These are phyloP conservation scores for Limnomonas spitsbergensis DNA, from an alignment of 139 green algal genomes.

Conservation along the genomic window DNA sequence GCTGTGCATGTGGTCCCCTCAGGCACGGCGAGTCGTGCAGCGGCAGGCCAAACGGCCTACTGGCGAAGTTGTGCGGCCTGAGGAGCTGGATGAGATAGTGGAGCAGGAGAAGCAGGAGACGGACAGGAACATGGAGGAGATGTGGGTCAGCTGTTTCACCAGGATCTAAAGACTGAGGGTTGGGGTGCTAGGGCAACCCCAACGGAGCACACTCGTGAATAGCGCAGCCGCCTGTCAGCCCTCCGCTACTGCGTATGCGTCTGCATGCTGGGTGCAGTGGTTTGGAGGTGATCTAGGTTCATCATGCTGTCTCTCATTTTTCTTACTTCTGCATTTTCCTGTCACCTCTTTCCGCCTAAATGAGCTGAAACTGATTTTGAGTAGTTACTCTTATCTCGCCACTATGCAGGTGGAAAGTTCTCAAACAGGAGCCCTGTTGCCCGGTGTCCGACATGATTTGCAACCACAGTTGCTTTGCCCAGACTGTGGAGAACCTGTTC, in stretches of 20 bases:
- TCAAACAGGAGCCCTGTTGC: neutral
- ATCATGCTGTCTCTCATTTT: too few relatives aligned
- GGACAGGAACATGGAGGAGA: conserved; percentile 73
- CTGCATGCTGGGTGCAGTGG: too few relatives aligned
- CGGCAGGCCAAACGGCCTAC: conserved; percentile 20
- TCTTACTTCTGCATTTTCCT: too few relatives aligned
- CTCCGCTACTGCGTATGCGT: neutral
- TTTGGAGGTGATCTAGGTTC: too few relatives aligned
- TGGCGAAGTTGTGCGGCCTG: conserved; percentile 42
- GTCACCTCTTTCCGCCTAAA: too few relatives aligned
- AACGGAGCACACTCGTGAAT: too few relatives aligned
- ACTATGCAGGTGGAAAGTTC: neutral
- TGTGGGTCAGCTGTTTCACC: conserved; percentile 61
- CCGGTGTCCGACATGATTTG: conserved; percentile 38
- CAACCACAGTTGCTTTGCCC: conserved; percentile 69
- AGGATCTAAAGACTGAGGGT: conserved; percentile 32
- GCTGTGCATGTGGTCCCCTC: too few relatives aligned
- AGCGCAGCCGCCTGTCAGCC: too few relatives aligned
- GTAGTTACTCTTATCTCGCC: too few relatives aligned
- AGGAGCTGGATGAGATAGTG: conserved; percentile 36
- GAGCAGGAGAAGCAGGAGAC: conserved; percentile 55
- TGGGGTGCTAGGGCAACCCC: too few relatives aligned
- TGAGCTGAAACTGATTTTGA: too few relatives aligned
- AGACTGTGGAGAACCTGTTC: conserved; percentile 88
- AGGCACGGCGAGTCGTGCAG: conserved; percentile 29